Base-by-base conservation (phyloP, 768 basidiomycete genomes). In the Rhodocollybia butyracea region DNA sequence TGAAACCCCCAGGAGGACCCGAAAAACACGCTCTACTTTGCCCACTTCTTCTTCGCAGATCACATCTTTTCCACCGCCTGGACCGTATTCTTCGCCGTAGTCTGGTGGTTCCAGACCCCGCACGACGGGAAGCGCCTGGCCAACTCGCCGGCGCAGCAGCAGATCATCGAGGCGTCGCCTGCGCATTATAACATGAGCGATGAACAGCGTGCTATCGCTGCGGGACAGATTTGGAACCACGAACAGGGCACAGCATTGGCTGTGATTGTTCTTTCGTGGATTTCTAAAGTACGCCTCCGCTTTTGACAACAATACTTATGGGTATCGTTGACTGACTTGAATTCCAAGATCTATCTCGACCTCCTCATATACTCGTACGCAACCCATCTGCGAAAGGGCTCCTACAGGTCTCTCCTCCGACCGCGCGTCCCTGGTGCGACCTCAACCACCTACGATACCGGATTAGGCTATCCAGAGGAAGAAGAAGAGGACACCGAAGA, bases 341-440 rank as follows among this genome's bases (percentile, higher is more conserved):
- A 29, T 41, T 34, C 46, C 42, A 55, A 98, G 96, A 77, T 96
- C 54, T 99, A 97, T 76, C 94, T 99, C 70, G 88, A 89, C 41
- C 72, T 89, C 39, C 71, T 94, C 54, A 74, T 98, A 29, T 99
- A 98, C 71, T 98, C 96, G 13, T 98, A 91, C 68, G 94, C 94
- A 3, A 76, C 83, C 2, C 97, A 98, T 69, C 86, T 98, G 51
- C 90, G 94, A 42, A 88, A 88, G 63, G 91, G 94, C 43, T 89
- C 91, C 22, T 98, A 95, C 66, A 89, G 90, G 60, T 76, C 86
- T 13, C 84, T 99, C 41, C 86, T 90, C 12, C 73, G 77, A 50
- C 75, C 76, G 17, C 81, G 81, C 47, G 51, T 54, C 29, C 53
- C 68, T 39, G 62, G 60, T 3, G 66, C 70, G 41, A 66, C 69